phyloP scores from a whole-genome alignment of 2,329 filamentous ascomycete species.

The Penicillium sp. region DNA sequence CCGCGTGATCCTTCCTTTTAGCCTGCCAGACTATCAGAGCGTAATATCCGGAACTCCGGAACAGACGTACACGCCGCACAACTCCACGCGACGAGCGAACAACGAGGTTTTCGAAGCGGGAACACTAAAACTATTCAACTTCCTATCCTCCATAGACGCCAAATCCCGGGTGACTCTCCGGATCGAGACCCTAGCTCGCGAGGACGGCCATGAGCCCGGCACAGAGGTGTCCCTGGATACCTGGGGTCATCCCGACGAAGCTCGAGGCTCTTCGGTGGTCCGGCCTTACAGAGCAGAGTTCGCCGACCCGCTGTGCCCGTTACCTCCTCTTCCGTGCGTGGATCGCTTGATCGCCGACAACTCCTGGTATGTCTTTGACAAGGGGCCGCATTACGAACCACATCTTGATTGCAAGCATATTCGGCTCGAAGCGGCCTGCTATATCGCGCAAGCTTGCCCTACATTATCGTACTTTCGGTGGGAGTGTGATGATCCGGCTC shows the following conservation, averaged over 20 bases:
- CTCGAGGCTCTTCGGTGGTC: not conserved
- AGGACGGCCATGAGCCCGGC: slow-evolving; percentile 12
- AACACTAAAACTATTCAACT: slow-evolving; percentile 9
- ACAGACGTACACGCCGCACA: slow-evolving; percentile 1
- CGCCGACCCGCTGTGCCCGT: not conserved
- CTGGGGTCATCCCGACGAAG: not conserved
- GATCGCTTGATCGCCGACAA: not conserved
- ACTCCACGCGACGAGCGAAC: slow-evolving; percentile 17
- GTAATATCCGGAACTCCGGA: not conserved
- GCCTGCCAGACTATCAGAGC: slow-evolving; percentile 18
- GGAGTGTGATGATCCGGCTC: not conserved
- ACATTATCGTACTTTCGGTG: not conserved
- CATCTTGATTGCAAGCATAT: not conserved
- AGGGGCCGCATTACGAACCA: not conserved
- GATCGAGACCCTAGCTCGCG: slow-evolving; percentile 8
- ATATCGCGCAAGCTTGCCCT: not conserved
- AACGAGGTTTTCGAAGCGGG: slow-evolving; percentile 14
- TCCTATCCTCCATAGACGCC: slow-evolving; percentile 9
- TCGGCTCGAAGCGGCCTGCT: not conserved
- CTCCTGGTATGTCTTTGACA: not conserved
- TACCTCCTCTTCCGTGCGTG: not conserved
- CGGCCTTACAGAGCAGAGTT: slow-evolving; percentile 21
- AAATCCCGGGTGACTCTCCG: slow-evolving; percentile 11
- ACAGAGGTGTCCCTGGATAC: not conserved
- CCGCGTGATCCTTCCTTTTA: slow-evolving; percentile 17